These are phyloP conservation scores for Tricholoma saponaceum DNA, from an alignment of 768 basidiomycete species.

Conservation along the genomic window DNA sequence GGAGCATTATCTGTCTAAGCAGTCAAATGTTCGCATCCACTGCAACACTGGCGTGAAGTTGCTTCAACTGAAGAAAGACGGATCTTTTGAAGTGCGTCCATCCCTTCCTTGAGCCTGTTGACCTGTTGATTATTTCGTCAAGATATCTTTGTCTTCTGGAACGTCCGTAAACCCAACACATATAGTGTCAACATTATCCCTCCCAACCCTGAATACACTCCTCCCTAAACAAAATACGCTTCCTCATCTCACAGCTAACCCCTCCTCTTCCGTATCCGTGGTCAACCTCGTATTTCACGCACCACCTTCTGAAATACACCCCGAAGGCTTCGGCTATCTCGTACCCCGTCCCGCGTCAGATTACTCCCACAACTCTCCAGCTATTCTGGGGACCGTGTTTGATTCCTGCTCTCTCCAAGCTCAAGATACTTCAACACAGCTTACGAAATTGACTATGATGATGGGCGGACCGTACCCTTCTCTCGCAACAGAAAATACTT, in stretches of 20 bases:
- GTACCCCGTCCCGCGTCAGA: conserved; percentile 69
- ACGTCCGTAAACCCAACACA: conserved; percentile 45
- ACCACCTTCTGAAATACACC: conserved; percentile 53
- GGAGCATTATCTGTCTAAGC: conserved; percentile 36
- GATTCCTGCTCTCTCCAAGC: conserved; percentile 73
- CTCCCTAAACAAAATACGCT: conserved; percentile 38
- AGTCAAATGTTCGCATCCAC: conserved; percentile 57
- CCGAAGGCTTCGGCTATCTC: conserved; percentile 91
- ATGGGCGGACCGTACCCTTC: conserved; percentile 71
- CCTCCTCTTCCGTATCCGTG: conserved; percentile 79
- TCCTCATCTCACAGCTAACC: conserved; percentile 68
- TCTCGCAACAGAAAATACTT: conserved; percentile 21
- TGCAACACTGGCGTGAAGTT: conserved; percentile 34
- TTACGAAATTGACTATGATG: conserved; percentile 89
- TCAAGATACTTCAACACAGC: conserved; percentile 36
- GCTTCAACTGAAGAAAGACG: conserved; percentile 29
- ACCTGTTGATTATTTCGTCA: not conserved
- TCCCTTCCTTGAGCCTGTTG: conserved; percentile 3
- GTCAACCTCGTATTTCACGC: conserved; percentile 80
- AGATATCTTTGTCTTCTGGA: conserved; percentile 12
- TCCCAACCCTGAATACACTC: conserved; percentile 45
- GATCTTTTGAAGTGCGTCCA: conserved; percentile 42
- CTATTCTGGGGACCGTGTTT: conserved; percentile 84
- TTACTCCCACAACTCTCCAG: conserved; percentile 35
- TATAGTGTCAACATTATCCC: conserved; percentile 73